phyloP scores from a whole-genome alignment of 169 alveolate genomes.

The Eimeria sp. region DNA sequence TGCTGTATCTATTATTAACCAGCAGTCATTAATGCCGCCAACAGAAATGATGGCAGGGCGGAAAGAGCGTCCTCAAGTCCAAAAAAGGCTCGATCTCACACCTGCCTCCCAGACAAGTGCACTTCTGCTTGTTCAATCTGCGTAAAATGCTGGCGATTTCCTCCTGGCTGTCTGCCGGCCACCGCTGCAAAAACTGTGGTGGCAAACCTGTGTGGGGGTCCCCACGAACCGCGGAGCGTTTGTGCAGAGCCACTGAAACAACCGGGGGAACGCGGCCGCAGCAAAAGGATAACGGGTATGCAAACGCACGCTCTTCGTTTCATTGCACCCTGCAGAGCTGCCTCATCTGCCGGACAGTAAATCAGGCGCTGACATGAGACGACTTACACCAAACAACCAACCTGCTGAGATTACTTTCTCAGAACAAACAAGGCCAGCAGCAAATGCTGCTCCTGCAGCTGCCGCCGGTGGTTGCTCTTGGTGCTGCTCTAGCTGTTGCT shows the following conservation, averaged over 20 bases:
- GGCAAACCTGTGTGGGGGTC: neutral
- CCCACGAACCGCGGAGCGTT: neutral
- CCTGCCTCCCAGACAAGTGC: constrained; percentile 21
- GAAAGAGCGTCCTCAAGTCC: neutral
- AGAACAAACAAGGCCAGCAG: neutral
- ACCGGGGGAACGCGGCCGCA: neutral
- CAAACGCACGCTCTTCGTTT: neutral
- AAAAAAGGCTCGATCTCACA: neutral
- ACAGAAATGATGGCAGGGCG: neutral
- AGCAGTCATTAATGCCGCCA: neutral
- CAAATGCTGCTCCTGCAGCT: neutral
- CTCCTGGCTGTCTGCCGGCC: neutral
- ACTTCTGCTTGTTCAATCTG: neutral
- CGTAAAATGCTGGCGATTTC: neutral
- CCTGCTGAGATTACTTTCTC: neutral
- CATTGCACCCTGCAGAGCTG: neutral
- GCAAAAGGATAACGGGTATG: neutral
- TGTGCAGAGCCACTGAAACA: neutral
- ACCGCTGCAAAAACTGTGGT: neutral
- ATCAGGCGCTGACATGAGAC: neutral
- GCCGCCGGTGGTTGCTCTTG: constrained; percentile 8
- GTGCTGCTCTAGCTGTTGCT: neutral
- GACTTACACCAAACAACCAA: constrained; percentile 18
- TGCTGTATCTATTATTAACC: neutral
- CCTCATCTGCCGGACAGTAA: neutral